Conservation (phyloP, 108 stramenopile species). For the Fistulifera pelliculosa region DNA sequence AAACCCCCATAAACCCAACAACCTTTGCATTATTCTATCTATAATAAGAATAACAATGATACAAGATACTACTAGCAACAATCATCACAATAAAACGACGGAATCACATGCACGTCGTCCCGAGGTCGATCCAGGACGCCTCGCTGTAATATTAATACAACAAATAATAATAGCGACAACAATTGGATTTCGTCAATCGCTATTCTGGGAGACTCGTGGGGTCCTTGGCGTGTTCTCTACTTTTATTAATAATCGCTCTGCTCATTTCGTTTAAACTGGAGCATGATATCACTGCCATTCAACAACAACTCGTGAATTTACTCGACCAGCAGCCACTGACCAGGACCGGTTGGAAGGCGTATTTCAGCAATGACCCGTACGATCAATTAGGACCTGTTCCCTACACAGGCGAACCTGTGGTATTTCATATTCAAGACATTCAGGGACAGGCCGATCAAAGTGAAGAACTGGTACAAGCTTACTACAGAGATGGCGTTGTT, state of each 20-base stretch:
- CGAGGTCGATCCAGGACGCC: too few species aligned
- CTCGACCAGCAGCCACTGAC: background rate
- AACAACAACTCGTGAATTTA: conserved; percentile 2
- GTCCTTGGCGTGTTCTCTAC: conserved; percentile 15
- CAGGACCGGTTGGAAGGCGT: background rate
- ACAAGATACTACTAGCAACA: too few species aligned
- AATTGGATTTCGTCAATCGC: conserved; percentile 1
- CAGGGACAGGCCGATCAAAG: background rate
- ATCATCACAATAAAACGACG: too few species aligned
- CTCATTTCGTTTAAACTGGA: conserved; percentile 3
- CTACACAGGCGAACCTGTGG: conserved; percentile 13
- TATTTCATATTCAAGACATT: conserved; percentile 9
- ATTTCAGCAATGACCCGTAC: conserved; percentile 6
- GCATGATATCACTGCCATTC: too few species aligned
- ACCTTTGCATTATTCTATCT: too few species aligned
- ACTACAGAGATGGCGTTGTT: conserved; percentile 44
- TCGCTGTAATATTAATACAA: too few species aligned
- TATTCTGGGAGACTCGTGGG: conserved; percentile 23
- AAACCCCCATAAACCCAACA: too few species aligned
- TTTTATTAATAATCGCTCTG: conserved; percentile 16
- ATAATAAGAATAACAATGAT: too few species aligned
- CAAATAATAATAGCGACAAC: background rate
- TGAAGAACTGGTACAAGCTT: conserved; percentile 21
- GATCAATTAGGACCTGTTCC: conserved; percentile 27
- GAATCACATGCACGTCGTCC: too few species aligned